phyloP scores from a whole-genome alignment of 2,329 filamentous ascomycete species.

The Trichoderma arundinaceum region DNA sequence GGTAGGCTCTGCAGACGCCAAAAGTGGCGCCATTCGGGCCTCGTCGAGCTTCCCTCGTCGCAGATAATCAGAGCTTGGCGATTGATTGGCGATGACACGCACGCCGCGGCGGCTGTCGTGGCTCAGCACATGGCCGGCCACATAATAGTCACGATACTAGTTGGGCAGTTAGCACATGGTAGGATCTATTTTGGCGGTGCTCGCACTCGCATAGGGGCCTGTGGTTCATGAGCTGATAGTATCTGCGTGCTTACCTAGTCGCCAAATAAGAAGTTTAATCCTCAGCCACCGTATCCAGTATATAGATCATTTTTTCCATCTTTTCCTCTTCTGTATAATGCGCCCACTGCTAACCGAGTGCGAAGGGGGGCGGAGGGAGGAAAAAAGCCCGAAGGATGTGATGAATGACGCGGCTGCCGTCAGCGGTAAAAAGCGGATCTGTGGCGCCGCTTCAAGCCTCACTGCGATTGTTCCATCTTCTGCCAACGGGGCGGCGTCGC shows the following conservation, averaged over 20 bases:
- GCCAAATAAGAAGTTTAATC: too few relatives aligned
- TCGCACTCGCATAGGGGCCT: too few relatives aligned
- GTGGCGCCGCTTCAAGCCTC: neutral
- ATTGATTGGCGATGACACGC: neutral
- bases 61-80: neutral
- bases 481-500: neutral
- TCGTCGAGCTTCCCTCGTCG: too few relatives aligned
- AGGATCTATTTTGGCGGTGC: too few relatives aligned
- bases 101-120: neutral
- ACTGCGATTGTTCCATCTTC: neutral
- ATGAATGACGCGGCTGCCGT: slow-evolving; percentile 4
- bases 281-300: too few relatives aligned
- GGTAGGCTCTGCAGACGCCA: too few relatives aligned
- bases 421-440: slow-evolving; percentile 2
- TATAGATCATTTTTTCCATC: neutral
- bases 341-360: neutral
- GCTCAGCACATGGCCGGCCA: neutral
- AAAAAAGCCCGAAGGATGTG: neutral
- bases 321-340: neutral
- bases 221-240: too few relatives aligned
- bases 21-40: too few relatives aligned
- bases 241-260: too few relatives aligned
- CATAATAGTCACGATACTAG: too few relatives aligned
- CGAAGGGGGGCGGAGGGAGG: neutral
- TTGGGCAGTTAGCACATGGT: too few relatives aligned